Percentiles rank a stretch among this genome's conserved stretches.
These are phyloP conservation scores for Excoecaria agallocha DNA, from an alignment of 345 rosid species.

Conservation along the genomic window DNA sequence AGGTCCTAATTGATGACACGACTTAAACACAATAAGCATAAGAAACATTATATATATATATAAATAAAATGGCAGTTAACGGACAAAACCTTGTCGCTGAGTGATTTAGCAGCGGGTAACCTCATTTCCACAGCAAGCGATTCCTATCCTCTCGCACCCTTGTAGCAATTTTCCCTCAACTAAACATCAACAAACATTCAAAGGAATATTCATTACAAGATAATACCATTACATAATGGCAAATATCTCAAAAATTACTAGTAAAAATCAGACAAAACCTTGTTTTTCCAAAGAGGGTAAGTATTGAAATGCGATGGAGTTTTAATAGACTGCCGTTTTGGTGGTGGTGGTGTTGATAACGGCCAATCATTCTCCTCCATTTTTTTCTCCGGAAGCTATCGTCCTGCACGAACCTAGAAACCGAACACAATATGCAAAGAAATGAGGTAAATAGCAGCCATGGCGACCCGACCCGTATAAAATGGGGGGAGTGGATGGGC, in stretches of 20 bases:
- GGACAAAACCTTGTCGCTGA: constrained; percentile 44
- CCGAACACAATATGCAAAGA: not conserved
- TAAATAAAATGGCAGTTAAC: not conserved
- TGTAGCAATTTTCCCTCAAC: constrained; percentile 75
- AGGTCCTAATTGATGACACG: not conserved
- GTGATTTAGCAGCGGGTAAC: constrained; percentile 43
- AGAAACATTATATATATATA: not conserved
- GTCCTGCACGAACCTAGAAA: not conserved
- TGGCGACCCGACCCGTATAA: no score
- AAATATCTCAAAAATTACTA: not conserved
- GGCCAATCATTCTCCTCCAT: not conserved
- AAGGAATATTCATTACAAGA: not conserved
- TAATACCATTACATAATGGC: not conserved
- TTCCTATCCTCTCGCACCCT: constrained; percentile 73
- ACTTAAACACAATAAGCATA: not conserved
- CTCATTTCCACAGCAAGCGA: constrained; percentile 82
- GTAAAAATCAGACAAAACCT: constrained; percentile 37
- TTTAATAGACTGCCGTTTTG: constrained; percentile 44
- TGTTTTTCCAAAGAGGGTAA: constrained; percentile 51
- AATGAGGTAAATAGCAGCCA: no score
- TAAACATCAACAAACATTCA: constrained; percentile 14
- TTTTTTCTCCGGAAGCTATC: not conserved
- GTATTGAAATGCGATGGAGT: constrained; percentile 40
- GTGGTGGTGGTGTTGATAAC: constrained; percentile 6
- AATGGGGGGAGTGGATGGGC: no score